Evolutionary conservation across 1,139 yeast species (phyloP), one percentile per base, ranked within the genome.

Genomic region (Zhuliangozyma parablackwelliae): DNA sequence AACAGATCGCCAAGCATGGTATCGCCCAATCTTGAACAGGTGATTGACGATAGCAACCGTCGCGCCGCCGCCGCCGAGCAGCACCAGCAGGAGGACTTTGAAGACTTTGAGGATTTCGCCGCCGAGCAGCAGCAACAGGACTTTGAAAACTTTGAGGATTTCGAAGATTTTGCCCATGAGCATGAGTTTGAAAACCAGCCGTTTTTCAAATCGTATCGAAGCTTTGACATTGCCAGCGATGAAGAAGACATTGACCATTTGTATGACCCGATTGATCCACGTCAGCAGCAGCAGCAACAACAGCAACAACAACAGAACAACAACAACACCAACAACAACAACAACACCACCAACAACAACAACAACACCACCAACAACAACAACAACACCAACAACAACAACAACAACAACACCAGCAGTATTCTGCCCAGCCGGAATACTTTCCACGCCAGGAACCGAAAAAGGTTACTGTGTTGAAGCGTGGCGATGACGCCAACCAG

Each of bases 121-220:
- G 25, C 24, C 24, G 24, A 23, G 24, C 7, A 9, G 10, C 9
- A 9, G 7, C 9, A 7, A 3, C 24, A 40, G 27, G 35, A 38
- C 30, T 63, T 63, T 38, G 72, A 66, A 28, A 63, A 65, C 39
- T 66, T 67, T 43, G 69, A 64, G 32, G 64, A 65, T 36, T 60
- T 53, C 36, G 62, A 61, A 30, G 63, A 61, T 32, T 56, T 52
- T 40, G 61, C 56, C 24, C 55, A 53, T 26, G 48, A 57, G 33
- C 51, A 59, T 34, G 54, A 54, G 29, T 48, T 48, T 27, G 39
- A 43, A 33, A 47, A 45, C 45, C 21, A 47, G 40, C 30, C 35
- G 32, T 16, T 35, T 16, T 32, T 38, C 21, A 42, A 35, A 20
- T 41, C 40, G 10, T 47, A 38, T 32, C 40, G 40, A 30, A 42